phyloP scores from a whole-genome alignment of 2,329 filamentous ascomycete species.

The Diaporthe nobilis region DNA sequence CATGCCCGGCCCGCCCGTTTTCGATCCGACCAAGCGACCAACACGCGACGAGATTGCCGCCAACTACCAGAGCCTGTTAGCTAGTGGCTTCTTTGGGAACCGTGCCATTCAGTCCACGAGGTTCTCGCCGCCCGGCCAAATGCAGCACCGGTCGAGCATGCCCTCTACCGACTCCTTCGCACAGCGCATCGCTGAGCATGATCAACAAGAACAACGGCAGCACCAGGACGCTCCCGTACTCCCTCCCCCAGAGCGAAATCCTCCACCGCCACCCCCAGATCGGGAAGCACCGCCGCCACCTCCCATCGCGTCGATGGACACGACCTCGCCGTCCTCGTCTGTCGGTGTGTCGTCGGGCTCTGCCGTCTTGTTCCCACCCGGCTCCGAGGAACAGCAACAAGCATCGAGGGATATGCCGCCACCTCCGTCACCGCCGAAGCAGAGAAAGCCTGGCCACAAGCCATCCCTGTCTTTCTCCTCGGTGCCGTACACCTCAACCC shows the following conservation, averaged over 20 bases:
- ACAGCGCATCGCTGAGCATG: constrained; percentile 31
- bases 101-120: constrained; percentile 72
- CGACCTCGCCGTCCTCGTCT: constrained; percentile 22
- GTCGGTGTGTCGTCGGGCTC: constrained; percentile 5
- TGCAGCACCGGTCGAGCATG: constrained; percentile 8
- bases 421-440: constrained; percentile 34
- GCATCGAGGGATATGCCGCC: constrained; percentile 31
- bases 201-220: constrained; percentile 7
- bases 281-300: constrained; percentile 41
- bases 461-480: constrained; percentile 34
- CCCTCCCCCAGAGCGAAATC: constrained; percentile 40
- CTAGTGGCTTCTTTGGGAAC: constrained; percentile 70
- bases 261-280: constrained; percentile 33
- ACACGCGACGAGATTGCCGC: constrained; percentile 67
- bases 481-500: constrained; percentile 29
- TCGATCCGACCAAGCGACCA: constrained; percentile 48
- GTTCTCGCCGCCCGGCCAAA: constrained; percentile 54
- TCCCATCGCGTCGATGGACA: constrained; percentile 31
- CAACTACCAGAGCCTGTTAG: constrained; percentile 70
- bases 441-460: constrained; percentile 32
- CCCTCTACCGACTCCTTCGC: constrained; percentile 31
- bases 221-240: not conserved
- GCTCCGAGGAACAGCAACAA: constrained; percentile 1
- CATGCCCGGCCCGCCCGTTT: constrained; percentile 22
- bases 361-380: constrained; percentile 9